Evolutionary conservation across 176 grass and related monocot genomes (phyloP).

Genomic region (Aegilops umbellulata): DNA sequence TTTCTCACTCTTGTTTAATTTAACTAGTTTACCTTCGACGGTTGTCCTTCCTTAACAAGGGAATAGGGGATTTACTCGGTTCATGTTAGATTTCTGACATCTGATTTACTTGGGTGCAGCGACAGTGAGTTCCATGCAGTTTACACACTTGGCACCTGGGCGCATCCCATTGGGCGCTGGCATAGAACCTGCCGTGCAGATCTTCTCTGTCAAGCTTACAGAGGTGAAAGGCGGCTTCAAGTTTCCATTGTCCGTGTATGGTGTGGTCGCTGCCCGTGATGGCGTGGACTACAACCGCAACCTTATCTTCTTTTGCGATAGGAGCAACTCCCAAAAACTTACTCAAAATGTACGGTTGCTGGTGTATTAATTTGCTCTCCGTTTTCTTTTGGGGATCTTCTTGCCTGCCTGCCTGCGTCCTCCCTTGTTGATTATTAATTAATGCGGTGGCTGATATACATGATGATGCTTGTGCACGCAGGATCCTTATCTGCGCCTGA

Average conservation of each 20-base stretch:
- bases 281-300: neutral
- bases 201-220: neutral
- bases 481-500: neutral
- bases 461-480: neutral
- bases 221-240: neutral
- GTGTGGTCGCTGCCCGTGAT: neutral
- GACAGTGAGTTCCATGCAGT: neutral
- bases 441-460: no score
- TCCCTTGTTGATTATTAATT: no score
- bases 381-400: neutral
- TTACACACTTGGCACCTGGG: neutral
- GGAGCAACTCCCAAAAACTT: neutral
- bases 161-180: neutral
- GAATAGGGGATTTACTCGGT: neutral
- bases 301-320: neutral
- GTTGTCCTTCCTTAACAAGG: neutral
- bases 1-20: no score
- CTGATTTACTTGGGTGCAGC: neutral
- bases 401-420: no score
- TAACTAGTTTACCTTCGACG: no score
- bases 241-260: neutral
- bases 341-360: neutral
- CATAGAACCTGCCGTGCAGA: neutral
- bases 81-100: neutral
- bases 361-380: neutral